Evolutionary conservation across 2,329 filamentous ascomycete species (phyloP), one percentile per base, ranked within the genome.

Genomic region (Macroventuria anomochaeta): DNA sequence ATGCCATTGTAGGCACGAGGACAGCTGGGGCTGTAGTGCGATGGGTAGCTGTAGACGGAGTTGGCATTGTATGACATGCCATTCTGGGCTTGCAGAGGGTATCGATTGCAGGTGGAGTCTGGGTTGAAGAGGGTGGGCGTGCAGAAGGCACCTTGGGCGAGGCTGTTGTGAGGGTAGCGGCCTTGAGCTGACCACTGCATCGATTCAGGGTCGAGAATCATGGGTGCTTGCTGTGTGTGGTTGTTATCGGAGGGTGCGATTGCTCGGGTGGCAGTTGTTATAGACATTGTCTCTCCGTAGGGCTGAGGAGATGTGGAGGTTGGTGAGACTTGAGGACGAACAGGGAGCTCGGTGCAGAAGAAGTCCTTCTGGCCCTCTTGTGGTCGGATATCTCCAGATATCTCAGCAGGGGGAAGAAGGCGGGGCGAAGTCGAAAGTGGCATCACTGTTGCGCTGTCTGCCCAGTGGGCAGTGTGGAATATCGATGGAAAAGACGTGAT

Each of bases 391-490:
- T 48, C 49, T 15, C 36, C 54, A 58, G 64, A 53, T 25, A 63
- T 42, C 46, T 69, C 65, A 41, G 57, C 52, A 42, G 67, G 55
- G 31, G 56, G 53, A n/a, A 62, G 38, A 37, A 54, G 63, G 48
- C 57, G 64, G 55, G 67, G 63, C 58, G 71, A 68, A 46, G 62
- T 61, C 42, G 64, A 59, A 53, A 62, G 67, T 62, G 62, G 61
- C 73, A 73, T 74, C 32, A 55, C 57, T 51, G 59, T 63, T 66
- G 63, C 61, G 66, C 57, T 63, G 61, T 62, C 29, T 33, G 50
- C 60, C 56, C 62, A 54, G 62, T 61, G 58, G 32, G 62, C 21
- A 44, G 29, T 39, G 38, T 29, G 21, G 17, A 31, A 25, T 49
- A 42, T 66, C 42, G 55, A 53, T 41, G 43, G 40, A 41, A 37